Evolutionary conservation across 495 filamentous ascomycete species (phyloP).

Genomic region (Penicillium coffeae): DNA sequence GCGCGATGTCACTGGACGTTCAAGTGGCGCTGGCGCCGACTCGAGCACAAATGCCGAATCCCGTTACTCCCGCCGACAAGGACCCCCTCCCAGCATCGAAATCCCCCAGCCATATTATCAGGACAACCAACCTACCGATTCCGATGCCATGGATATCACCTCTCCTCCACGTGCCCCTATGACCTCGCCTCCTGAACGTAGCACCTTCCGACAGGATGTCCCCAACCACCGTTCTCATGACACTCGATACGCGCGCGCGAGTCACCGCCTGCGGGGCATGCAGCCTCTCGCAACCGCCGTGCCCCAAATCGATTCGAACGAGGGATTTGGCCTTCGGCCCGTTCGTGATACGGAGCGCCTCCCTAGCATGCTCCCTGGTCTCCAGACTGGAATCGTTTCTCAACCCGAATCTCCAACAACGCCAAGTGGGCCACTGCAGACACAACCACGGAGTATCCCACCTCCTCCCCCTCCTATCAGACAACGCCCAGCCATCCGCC

Average conservation of each 20-base stretch:
- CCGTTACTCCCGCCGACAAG: constrained; percentile 56
- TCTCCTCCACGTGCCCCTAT: constrained; percentile 65
- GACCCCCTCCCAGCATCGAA: constrained; percentile 69
- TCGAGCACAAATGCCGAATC: constrained; percentile 40
- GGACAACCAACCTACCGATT: constrained; percentile 43
- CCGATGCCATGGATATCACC: constrained; percentile 55
- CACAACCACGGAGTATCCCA: constrained; percentile 39
- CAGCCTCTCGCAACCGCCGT: constrained; percentile 67
- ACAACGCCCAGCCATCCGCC: constrained; percentile 74
- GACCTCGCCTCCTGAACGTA: constrained; percentile 71
- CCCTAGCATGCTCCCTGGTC: constrained; percentile 74
- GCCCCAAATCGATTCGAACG: constrained; percentile 67
- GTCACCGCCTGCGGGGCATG: constrained; percentile 51
- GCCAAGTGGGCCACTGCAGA: constrained; percentile 64
- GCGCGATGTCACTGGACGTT: constrained; percentile 24
- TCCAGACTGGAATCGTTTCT: constrained; percentile 69
- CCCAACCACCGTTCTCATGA: constrained; percentile 55
- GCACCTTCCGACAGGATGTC: constrained; percentile 56
- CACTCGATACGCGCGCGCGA: constrained; percentile 43
- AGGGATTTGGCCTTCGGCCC: constrained; percentile 72
- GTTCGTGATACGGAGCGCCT: constrained; percentile 84
- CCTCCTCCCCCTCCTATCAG: constrained; percentile 39
- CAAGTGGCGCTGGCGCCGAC: constrained; percentile 34
- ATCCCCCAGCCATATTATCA: constrained; percentile 60
- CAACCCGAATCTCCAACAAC: constrained; percentile 94